Percentiles rank a stretch among this genome's conserved stretches.
Evolutionary conservation across 495 filamentous ascomycete genomes (phyloP).

Genomic region (Podospora pseudopauciseta): DNA sequence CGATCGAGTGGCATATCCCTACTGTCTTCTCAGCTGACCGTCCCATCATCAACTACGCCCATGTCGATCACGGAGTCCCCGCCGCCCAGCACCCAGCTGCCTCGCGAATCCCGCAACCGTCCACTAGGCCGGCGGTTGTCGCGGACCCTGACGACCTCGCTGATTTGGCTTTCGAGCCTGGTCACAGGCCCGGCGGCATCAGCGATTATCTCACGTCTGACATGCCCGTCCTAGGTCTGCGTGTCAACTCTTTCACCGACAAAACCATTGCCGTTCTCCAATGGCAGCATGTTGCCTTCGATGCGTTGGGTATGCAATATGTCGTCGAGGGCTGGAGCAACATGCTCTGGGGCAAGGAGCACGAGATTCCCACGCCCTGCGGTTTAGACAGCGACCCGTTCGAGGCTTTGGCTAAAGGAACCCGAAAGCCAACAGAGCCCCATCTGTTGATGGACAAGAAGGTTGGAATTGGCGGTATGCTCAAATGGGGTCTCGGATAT

Average conservation of each 20-base stretch:
- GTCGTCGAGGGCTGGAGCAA: conserved; percentile 26
- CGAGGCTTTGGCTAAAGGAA: conserved; percentile 15
- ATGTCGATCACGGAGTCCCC: conserved; percentile 24
- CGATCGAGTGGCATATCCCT: conserved; percentile 46
- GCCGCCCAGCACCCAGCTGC: conserved; percentile 34
- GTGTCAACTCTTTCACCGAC: conserved; percentile 32
- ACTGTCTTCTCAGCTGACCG: conserved; percentile 30
- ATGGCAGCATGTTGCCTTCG: conserved; percentile 33
- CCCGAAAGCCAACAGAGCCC: conserved; percentile 12
- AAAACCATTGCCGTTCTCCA: conserved; percentile 33
- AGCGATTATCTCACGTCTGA: conserved; percentile 24
- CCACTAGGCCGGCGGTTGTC: conserved; percentile 19
- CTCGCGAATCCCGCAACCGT: conserved; percentile 29
- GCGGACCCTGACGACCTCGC: conserved; percentile 27
- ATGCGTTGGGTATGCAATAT: conserved; percentile 26
- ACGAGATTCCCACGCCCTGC: conserved; percentile 24
- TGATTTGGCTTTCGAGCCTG: conserved; percentile 23
- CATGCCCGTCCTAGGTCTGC: conserved; percentile 26
- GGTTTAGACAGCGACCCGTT: conserved; percentile 22
- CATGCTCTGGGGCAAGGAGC: conserved; percentile 24
- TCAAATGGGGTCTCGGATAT: conserved; percentile 29
- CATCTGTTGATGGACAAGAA: conserved; percentile 18
- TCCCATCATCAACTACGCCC: conserved; percentile 35
- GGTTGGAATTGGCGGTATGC: conserved; percentile 27
- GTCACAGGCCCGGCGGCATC: conserved; percentile 25